Evolutionary conservation across 176 grass and related monocot species (phyloP), one percentile per base, ranked within the genome.

Genomic region (Ampelocalamus luodianensis): DNA sequence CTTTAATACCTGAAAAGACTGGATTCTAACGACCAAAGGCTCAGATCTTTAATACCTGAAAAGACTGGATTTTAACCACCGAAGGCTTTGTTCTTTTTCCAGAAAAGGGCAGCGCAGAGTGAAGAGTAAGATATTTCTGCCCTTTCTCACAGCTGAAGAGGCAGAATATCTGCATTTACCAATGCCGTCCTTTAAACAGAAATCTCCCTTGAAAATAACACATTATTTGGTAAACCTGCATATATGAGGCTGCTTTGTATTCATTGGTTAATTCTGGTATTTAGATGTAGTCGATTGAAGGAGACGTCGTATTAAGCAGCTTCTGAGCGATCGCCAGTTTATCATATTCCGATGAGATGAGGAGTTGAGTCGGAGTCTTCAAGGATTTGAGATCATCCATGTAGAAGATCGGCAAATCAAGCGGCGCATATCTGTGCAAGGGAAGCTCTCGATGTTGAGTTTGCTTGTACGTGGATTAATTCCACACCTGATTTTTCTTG

Each of bases 1-100:
- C 56, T 39, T 86, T 38, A 79, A 63, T 71, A 39, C 40, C 65
- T 62, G 65, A 79, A 62, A 71, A 23, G 65, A 71, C 40, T 50
- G 29, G 29, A 63, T 34, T 37, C 65, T 50, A 79, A 79, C 75
- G 0, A 79, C 54, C 66, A 65, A 71, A 53, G 46, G 67, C 34
- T 72, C 32, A 34, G 32, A 34, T 34, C 32, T 34, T 34, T 38
- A 79, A 63, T 71, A 39, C 40, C 65, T 62, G 65, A 79, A 62
- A 71, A 17, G 65, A 71, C 40, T 50, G 29, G 29, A 63, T 34
- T 37, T 53, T 50, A 79, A 79, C 84, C 0, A 79, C 66, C 66
- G 54, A 71, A 64, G 46, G 55, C 34, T 72, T 3, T 32, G 43
- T 63, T 63, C 23, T 71, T 64, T 62, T 79, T 10, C 29, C 58